Evolutionary conservation across 345 rosid species (phyloP), one percentile per base, ranked within the genome.

Genomic region (Eucalyptus tenuipes): DNA sequence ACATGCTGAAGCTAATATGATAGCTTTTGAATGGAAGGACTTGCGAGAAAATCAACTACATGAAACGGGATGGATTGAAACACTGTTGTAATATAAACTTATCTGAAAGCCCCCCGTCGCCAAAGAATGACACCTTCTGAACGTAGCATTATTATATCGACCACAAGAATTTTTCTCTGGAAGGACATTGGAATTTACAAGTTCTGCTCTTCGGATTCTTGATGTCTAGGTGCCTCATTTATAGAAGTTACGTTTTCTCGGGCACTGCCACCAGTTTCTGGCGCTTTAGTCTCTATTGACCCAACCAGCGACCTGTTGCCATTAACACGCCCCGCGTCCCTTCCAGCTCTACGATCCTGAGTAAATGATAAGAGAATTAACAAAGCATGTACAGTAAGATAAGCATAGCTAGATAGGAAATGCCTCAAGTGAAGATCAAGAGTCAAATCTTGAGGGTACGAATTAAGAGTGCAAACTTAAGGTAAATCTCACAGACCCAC

Each of bases 341-440:
- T 94, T 89, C 91, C 93, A 33, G 89, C 92, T 93, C 75, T 89
- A 45, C 90, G 88, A 49, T 89, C 90, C 90, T 89, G 90, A 52
- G 53, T 42, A 31, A 75, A 75, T 37, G 47, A 37, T 75, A 37
- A 20, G 82, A 75, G 27, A 75, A 75, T 75, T 37, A 75, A 75
- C 82, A 88, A 49, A 92, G 88, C 79, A 87, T 59, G 87, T 80
- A 87, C 27, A 50, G 24, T 49, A 49, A 86, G 15, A 86, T 86
- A 50, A 50, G 44, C 87, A 50, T 17, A 18, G 64, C 87, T 31
- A 86, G 59, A 49, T 86, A 86, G 61, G 40, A 75, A 37, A 75
- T 75, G 14, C 82, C 20, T 75, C 42, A 37, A 75, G 14, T 75
- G 82, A 75, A 75, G 47, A 75, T 37, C 47, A 75, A 75, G 45